Evolutionary conservation across 805 yeast species (phyloP).

Genomic region (Barnettozyma wickerhamii): DNA sequence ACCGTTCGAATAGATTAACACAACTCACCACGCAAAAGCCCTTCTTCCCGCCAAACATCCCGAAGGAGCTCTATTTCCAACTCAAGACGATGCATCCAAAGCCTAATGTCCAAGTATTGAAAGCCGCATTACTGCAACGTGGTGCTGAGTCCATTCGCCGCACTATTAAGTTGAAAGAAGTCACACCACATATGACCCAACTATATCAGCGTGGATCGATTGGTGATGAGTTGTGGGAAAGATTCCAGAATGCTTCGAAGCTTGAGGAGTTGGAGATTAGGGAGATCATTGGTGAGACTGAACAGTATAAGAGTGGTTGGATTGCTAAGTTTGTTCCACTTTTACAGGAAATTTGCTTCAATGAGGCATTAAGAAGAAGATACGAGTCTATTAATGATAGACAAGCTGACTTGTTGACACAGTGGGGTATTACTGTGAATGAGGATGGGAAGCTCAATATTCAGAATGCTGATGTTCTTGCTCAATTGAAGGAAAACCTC

Average conservation of each 20-base stretch:
- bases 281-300: conserved; percentile 73
- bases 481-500: conserved; percentile 3
- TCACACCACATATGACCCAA: conserved; percentile 60
- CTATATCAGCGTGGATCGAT: conserved; percentile 85
- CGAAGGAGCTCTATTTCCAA: conserved; percentile 58
- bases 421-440: conserved; percentile 28
- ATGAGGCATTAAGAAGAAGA: conserved; percentile 86
- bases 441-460: conserved; percentile 16
- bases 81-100: conserved; percentile 48
- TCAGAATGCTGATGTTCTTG: conserved; percentile 2
- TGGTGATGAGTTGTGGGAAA: conserved; percentile 84
- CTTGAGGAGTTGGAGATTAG: conserved; percentile 77
- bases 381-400: conserved; percentile 36
- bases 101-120: conserved; percentile 74
- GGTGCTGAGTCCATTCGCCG: conserved; percentile 89
- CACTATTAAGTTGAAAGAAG: conserved; percentile 75
- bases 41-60: conserved; percentile 65
- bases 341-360: conserved; percentile 87
- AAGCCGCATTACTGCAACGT: conserved; percentile 61
- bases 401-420: conserved; percentile 28
- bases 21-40: conserved; percentile 61
- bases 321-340: conserved; percentile 67
- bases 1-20: conserved; percentile 50
- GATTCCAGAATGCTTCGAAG: conserved; percentile 73
- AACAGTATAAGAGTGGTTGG: conserved; percentile 74